Percentiles rank a stretch among this genome's conserved stretches.
phyloP scores from a whole-genome alignment of 164 flowering plant species.

The Aristolochia contorta region DNA sequence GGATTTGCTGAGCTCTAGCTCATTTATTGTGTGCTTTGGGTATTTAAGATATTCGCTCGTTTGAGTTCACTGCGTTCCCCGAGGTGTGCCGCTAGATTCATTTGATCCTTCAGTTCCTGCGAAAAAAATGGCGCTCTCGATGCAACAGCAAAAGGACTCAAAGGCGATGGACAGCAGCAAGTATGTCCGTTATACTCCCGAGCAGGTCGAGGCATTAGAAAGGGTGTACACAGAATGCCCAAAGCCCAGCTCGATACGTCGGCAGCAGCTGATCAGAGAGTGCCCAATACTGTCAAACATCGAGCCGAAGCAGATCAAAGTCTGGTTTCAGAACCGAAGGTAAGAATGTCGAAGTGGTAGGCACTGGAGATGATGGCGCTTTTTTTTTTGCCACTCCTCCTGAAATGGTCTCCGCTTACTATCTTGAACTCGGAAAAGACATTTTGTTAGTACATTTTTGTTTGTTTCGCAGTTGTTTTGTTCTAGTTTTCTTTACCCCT shows the following conservation, averaged over 20 bases:
- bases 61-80: no score
- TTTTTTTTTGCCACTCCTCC: no score
- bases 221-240: slow-evolving; percentile 83
- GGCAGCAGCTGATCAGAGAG: slow-evolving; percentile 80
- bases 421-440: no score
- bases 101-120: background rate
- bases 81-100: no score
- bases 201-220: slow-evolving; percentile 88
- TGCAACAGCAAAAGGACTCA: slow-evolving; percentile 24
- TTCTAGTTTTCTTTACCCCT: no score
- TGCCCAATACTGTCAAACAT: slow-evolving; percentile 77
- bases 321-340: slow-evolving; percentile 94
- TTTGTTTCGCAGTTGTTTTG: no score
- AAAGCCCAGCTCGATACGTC: slow-evolving; percentile 65
- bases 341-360: slow-evolving; percentile 7
- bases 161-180: slow-evolving; percentile 56
- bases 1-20: no score
- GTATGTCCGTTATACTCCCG: slow-evolving; percentile 79
- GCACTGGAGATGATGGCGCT: no score
- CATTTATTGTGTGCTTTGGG: no score
- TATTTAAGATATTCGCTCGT: no score
- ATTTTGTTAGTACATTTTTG: no score
- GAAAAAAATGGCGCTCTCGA: slow-evolving; percentile 28
- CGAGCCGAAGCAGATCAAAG: slow-evolving; percentile 92
- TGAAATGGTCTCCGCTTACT: no score